Conservation (phyloP, 495 filamentous ascomycete species). For the Platismatia glauca region DNA sequence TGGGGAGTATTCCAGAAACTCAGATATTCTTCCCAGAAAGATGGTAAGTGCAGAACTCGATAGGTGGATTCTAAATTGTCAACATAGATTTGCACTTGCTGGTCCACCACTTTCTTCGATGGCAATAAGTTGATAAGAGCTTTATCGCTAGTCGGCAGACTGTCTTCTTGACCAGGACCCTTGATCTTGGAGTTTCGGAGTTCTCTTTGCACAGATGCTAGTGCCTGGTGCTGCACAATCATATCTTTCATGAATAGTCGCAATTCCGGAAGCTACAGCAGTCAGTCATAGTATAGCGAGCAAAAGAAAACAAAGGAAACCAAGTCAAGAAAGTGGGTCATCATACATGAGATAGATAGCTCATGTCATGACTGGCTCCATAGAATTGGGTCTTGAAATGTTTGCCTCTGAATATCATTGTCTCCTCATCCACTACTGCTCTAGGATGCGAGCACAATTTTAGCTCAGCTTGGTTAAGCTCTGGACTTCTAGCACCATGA, state of each 20-base stretch:
- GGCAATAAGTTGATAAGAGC: constrained; percentile 34
- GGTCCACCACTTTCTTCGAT: constrained; percentile 40
- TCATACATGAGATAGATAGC: constrained; percentile 40
- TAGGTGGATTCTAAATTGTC: constrained; percentile 47
- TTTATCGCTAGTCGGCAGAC: constrained; percentile 16
- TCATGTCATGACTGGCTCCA: constrained; percentile 39
- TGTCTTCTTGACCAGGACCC: constrained; percentile 25
- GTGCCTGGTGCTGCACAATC: constrained; percentile 27
- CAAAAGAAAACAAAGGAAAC: no score
- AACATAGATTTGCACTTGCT: constrained; percentile 46
- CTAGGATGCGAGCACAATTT: not conserved
- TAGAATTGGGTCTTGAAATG: constrained; percentile 41
- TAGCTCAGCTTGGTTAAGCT: constrained; percentile 3
- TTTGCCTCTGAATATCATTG: constrained; percentile 40
- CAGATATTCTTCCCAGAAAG: constrained; percentile 46
- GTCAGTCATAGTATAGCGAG: constrained; percentile 22
- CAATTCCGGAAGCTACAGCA: constrained; percentile 39
- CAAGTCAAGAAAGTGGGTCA: not conserved
- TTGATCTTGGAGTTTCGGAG: constrained; percentile 33
- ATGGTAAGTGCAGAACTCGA: constrained; percentile 50
- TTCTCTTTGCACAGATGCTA: constrained; percentile 36
- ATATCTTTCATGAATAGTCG: constrained; percentile 36
- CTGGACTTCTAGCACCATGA: constrained; percentile 12
- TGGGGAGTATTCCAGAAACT: constrained; percentile 39
- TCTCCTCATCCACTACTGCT: constrained; percentile 18